Conservation (phyloP, 139 green algal genomes). For the Gonium pectorale region DNA sequence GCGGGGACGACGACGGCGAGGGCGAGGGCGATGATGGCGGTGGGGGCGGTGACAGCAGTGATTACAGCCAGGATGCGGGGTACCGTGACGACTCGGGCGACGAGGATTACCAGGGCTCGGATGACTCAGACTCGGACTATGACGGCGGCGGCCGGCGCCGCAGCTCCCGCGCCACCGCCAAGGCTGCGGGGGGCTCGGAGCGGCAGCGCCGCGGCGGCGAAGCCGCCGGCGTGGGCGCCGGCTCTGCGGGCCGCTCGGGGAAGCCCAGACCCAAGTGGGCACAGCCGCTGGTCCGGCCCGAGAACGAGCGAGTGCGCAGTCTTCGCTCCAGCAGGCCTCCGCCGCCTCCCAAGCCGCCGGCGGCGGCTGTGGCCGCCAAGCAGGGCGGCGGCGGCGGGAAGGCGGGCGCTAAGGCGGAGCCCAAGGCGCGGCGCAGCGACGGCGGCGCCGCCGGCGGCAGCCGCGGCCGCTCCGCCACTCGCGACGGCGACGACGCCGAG, state of each 20-base stretch:
- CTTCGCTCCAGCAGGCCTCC: conserved; percentile 25
- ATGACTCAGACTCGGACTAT: neutral
- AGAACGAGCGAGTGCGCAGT: conserved; percentile 16
- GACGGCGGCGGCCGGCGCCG: too few relatives aligned
- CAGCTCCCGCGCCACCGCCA: too few relatives aligned
- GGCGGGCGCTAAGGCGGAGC: neutral
- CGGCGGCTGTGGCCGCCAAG: neutral
- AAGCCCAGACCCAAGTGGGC: conserved; percentile 5
- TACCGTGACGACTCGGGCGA: conserved; percentile 11
- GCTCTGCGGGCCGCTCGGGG: too few relatives aligned
- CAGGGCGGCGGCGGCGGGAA: neutral
- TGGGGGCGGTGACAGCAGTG: neutral
- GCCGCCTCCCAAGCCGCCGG: conserved; percentile 9
- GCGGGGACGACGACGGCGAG: neutral
- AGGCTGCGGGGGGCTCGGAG: neutral
- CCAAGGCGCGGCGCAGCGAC: neutral
- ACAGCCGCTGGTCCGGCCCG: neutral
- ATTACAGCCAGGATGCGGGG: neutral
- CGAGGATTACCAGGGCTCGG: conserved; percentile 12
- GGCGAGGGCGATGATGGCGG: neutral
- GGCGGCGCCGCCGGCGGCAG: neutral
- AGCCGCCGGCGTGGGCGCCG: neutral
- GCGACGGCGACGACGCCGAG: neutral
- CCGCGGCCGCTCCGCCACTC: neutral
- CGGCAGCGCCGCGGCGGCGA: neutral